These are phyloP conservation scores for Echium plantagineum DNA, from an alignment of 257 asterid genomes.

Conservation along the genomic window DNA sequence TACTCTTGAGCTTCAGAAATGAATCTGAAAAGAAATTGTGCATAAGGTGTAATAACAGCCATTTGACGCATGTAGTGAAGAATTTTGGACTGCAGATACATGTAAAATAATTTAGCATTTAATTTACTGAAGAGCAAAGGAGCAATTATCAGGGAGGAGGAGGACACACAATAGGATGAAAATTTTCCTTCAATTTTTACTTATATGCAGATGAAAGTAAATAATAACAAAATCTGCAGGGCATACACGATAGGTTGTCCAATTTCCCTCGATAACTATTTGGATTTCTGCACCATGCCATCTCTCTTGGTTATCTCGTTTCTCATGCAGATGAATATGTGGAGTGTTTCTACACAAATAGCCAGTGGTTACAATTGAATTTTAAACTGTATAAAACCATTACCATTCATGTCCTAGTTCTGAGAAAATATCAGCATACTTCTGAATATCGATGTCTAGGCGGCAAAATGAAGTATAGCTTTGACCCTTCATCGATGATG, in stretches of 20 bases:
- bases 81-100: conserved; percentile 65
- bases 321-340: conserved; percentile 77
- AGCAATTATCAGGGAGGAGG: not conserved
- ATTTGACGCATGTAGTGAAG: conserved; percentile 93
- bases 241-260: conserved; percentile 88
- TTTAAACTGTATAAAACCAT: not conserved
- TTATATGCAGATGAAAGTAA: conserved; percentile 1
- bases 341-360: conserved; percentile 57
- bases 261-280: conserved; percentile 86
- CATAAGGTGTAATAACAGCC: conserved; percentile 93
- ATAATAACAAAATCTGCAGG: not conserved
- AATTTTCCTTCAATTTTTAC: not conserved
- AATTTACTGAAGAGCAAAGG: not conserved
- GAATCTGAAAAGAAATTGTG: conserved; percentile 79
- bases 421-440: conserved; percentile 19
- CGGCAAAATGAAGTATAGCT: conserved; percentile 67
- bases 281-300: conserved; percentile 96
- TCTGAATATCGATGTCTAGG: conserved; percentile 74
- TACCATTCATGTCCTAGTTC: not conserved
- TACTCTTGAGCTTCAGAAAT: conserved; percentile 81
- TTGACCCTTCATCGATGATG: conserved; percentile 74
- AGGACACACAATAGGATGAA: not conserved
- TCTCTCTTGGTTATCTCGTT: conserved; percentile 40
- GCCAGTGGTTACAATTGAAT: conserved; percentile 1
- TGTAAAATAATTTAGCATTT: conserved; percentile 8